Base-by-base conservation (phyloP, 2,329 filamentous ascomycete species). In the Aspergillus awamori region DNA sequence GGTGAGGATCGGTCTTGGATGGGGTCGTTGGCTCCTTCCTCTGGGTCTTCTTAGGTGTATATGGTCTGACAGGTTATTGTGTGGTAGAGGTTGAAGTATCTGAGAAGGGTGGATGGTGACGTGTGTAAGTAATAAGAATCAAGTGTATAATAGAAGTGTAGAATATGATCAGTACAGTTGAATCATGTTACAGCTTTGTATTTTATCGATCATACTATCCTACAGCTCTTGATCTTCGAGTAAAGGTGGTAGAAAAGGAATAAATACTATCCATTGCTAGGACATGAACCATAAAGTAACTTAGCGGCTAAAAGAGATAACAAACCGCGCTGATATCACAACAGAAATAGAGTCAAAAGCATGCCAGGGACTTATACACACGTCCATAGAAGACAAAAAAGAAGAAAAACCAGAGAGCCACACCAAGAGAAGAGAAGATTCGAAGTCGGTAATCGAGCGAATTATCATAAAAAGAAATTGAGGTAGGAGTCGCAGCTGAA, bases 1-100 rank as follows among this genome's bases (percentile, higher is more conserved):
- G 53, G 53, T 6, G 55, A 57, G 33, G 73, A 74, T 66, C 64
- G 54, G 15, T 68, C 67, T 54, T 76, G 74, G 73, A 76, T 76
- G 74, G 74, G 74, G 0, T 73, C 71, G 15, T 68, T 76, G 59
- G 73, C 72, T 41, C 66, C 69, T 24, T 20, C 24, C 6, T 62
- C 53, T 43, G 33, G 20, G 22, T 17, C 20, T 17, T 17, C 13
- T 30, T 33, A 17, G n/a, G 22, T 15, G 15, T n/a, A 48, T 24
- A 20, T 20, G 20, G 20, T n/a, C 17, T 15, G 20, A 26, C 10
- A 2, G 17, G 3, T n/a, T 48, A 8, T n/a, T 15, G 10, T 10
- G 11, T 39, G 2, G 3, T 39, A 39, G 15, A 39, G 5, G 13
- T 3, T 15, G 10, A 26, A 20, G 3, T 24, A 26, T 13, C 6